phyloP scores from a whole-genome alignment of 148 eudicot species.

The Diospyros lotus region DNA sequence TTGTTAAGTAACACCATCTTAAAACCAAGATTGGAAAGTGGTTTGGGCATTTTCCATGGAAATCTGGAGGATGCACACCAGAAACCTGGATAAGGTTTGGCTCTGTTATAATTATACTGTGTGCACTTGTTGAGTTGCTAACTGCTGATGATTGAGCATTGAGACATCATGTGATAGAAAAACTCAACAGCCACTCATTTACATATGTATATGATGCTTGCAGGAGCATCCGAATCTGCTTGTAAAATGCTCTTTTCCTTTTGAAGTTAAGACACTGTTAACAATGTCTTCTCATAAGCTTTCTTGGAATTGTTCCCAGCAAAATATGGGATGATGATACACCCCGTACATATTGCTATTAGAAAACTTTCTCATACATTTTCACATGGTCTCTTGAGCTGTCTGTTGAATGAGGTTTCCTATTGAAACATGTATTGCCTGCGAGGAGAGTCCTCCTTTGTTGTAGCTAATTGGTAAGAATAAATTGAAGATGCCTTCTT shows the following conservation, averaged over 20 bases:
- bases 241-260: not conserved
- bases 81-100: not conserved
- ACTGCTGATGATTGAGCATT: not conserved
- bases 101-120: not conserved
- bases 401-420: not conserved
- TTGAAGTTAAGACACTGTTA: not conserved
- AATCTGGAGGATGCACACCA: not conserved
- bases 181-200: not conserved
- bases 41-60: not conserved
- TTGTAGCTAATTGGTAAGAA: not conserved
- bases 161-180: not conserved
- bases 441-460: not conserved
- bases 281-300: not conserved
- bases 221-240: not conserved
- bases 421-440: not conserved
- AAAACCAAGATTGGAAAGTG: not conserved
- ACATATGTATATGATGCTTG: not conserved
- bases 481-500: not conserved
- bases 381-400: not conserved
- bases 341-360: not conserved
- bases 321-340: not conserved
- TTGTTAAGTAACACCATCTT: conserved; percentile 7
- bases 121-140: no score
- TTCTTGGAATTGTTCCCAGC: not conserved
- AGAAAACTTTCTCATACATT: not conserved